These are phyloP conservation scores for Leccinum pellstonianum DNA, from an alignment of 768 basidiomycete genomes.

Conservation along the genomic window DNA sequence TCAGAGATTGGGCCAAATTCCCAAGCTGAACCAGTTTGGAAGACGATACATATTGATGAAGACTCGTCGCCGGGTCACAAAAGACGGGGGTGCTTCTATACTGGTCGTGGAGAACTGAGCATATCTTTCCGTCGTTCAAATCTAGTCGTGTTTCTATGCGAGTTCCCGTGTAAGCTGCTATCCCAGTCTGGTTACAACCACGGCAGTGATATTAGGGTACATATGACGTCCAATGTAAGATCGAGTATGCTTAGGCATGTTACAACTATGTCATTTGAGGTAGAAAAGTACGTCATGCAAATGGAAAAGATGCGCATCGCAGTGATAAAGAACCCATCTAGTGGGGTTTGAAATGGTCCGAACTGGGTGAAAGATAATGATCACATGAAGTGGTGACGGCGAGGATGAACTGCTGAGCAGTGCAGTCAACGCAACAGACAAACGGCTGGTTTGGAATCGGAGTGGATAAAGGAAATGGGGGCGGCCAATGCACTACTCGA, in stretches of 20 bases:
- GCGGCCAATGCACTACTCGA: conserved; percentile 15
- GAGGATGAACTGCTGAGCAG: not conserved
- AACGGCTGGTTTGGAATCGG: not conserved
- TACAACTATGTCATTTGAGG: conserved; percentile 7
- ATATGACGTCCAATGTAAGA: conserved; percentile 14
- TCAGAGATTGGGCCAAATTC: conserved; percentile 17
- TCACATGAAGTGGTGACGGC: not conserved
- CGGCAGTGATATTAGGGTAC: conserved; percentile 16
- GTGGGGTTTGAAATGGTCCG: conserved; percentile 2
- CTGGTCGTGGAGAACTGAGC: conserved; percentile 34
- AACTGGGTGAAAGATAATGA: not conserved
- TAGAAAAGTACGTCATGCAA: conserved; percentile 14
- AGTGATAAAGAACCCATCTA: not conserved
- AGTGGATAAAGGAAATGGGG: not conserved
- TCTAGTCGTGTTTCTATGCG: not conserved
- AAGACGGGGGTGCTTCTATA: conserved; percentile 64
- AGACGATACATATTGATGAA: conserved; percentile 59
- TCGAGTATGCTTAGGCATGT: conserved; percentile 18
- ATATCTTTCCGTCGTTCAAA: not conserved
- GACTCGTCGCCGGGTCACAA: conserved; percentile 58
- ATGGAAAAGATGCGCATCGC: conserved; percentile 14
- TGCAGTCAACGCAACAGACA: not conserved
- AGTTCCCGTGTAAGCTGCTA: not conserved
- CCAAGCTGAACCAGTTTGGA: conserved; percentile 48
- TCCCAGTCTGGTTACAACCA: conserved; percentile 14